Percentiles rank a stretch among this genome's conserved stretches.
Conservation (phyloP, 768 basidiomycete species). For the Lepiota subincarnata region DNA sequence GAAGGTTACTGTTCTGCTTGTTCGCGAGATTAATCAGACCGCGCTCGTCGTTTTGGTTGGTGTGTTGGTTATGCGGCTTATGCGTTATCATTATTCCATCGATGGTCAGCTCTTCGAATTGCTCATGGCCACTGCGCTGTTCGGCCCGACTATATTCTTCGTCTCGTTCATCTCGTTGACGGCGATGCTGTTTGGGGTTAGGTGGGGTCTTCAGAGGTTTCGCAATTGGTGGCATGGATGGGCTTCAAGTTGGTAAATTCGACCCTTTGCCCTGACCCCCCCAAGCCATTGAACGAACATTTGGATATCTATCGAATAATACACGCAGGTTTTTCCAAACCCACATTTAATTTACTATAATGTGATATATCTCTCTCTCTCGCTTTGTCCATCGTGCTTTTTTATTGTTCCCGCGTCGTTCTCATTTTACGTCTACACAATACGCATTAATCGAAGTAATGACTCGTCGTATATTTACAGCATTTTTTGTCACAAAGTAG, state of each 20-base stretch:
- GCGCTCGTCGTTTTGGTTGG: constrained; percentile 4
- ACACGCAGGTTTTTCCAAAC: neutral
- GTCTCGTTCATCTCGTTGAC: neutral
- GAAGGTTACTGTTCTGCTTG: constrained; percentile 1
- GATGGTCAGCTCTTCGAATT: constrained; percentile 3
- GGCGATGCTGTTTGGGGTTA: neutral
- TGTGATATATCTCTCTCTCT: neutral
- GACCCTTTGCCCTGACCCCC: too few relatives aligned
- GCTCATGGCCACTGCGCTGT: constrained; percentile 1
- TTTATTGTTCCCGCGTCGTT: neutral
- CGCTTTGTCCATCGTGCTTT: neutral
- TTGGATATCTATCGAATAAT: neutral
- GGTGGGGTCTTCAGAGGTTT: neutral
- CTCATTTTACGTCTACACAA: neutral
- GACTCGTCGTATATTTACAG: too few relatives aligned
- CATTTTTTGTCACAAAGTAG: too few relatives aligned
- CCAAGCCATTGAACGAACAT: neutral
- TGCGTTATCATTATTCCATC: neutral
- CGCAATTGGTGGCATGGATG: neutral
- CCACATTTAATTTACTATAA: neutral
- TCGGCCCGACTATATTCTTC: constrained; percentile 6
- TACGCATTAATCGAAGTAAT: too few relatives aligned
- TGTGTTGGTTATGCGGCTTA: constrained; percentile 1
- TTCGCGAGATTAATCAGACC: constrained; percentile 10
- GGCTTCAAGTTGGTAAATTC: neutral